Conservation (phyloP, 345 rosid species). For the Viola odorata region DNA sequence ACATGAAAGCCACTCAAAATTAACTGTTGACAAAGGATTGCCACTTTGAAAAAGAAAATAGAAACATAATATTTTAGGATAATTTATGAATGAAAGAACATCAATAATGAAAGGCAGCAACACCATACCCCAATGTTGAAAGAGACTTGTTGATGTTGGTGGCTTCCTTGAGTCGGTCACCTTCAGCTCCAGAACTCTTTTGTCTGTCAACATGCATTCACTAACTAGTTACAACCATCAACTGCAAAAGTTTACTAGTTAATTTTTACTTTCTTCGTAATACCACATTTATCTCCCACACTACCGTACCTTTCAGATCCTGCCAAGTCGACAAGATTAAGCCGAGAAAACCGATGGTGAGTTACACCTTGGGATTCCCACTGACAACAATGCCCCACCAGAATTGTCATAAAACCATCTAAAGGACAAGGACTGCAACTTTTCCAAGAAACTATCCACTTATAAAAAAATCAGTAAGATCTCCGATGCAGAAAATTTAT, state of each 20-base stretch:
- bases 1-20: slow-evolving; percentile 9
- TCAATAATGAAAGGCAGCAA: background rate
- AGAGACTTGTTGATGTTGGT: slow-evolving; percentile 97
- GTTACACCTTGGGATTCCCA: slow-evolving; percentile 97
- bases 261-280: background rate
- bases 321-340: slow-evolving; percentile 96
- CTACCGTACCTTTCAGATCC: slow-evolving; percentile 87
- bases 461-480: background rate
- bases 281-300: background rate
- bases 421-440: background rate
- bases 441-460: background rate
- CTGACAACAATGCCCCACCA: slow-evolving; percentile 32
- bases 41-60: background rate
- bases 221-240: background rate
- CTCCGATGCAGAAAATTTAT: slow-evolving; percentile 3
- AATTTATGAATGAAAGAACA: background rate
- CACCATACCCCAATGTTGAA: slow-evolving; percentile 79
- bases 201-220: slow-evolving; percentile 42
- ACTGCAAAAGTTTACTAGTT: background rate
- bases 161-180: slow-evolving; percentile 99
- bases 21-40: slow-evolving; percentile 3
- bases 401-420: slow-evolving; percentile 2
- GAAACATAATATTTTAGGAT: background rate
- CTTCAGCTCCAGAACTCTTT: slow-evolving; percentile 98
- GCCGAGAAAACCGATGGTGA: slow-evolving; percentile 95